Base-by-base conservation (phyloP, 1,139 yeast species). In the Lodderomyces parapsilosis region DNA sequence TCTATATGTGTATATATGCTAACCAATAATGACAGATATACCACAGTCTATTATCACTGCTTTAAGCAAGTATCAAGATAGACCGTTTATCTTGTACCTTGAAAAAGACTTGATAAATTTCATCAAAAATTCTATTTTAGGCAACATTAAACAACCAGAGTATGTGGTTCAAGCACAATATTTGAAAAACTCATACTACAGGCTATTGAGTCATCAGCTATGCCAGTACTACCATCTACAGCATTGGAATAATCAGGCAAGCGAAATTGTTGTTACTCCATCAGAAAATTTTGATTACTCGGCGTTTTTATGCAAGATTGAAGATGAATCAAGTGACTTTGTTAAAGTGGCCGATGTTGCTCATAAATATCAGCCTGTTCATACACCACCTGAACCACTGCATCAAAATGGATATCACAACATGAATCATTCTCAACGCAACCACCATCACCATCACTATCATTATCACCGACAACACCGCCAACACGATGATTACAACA, bases 141-240 rank as follows among this genome's bases (percentile, higher is more conserved):
- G 43, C 4, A 45, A 43, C 32, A 41, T 43, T 28, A 42, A 44
- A 37, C 48, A 49, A 32, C 50, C 51, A 14, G 53, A 52, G 42
- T 54, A 55, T 39, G 43, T 49, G 1, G 60, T 63, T 24, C 52
- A 49, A 31, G 55, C 63, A 8, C 53, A 48, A 30, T 63, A 73
- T 57, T 82, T 73, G 22, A 69, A 80, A 71, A 85, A 85, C 58
- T 81, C 88, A 2, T 85, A 81, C 58, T 82, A 80, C 52, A 63
- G 91, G 50, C 63, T 85, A 32, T 61, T 85, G 43, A 74, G 84
- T 1, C 90, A 85, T 58, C 86, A 84, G 49, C 63, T 83, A 25
- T 86, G 90, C 13, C 85, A 81, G 33, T 83, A 83, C 58, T 83
- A 84, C 55, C 66, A 71, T 22, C 59, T 85, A 43, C 57, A 55